A percentile compares a stretch with the other conserved stretches of the same genome.
These are phyloP conservation scores for Russula griseocarnosa DNA, from an alignment of 768 basidiomycete species.

Conservation along the genomic window DNA sequence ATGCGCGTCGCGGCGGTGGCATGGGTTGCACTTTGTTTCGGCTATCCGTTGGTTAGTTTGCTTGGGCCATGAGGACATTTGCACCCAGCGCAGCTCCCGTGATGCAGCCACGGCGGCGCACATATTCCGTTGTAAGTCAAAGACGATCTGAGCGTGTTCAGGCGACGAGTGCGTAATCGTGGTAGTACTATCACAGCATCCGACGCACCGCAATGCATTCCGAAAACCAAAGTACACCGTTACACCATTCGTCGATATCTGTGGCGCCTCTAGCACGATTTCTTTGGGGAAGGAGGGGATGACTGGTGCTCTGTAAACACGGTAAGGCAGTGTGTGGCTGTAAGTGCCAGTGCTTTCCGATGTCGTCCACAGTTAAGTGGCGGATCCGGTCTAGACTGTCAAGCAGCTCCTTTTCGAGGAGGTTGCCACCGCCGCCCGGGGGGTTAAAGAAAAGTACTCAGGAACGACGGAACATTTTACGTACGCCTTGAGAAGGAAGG, in stretches of 20 bases:
- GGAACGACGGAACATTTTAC: constrained; percentile 8
- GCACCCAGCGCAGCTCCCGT: constrained; percentile 8
- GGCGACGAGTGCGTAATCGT: neutral
- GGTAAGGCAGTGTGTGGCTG: neutral
- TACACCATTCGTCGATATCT: neutral
- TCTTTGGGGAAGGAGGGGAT: neutral
- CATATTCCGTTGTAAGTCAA: neutral
- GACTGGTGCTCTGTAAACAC: neutral
- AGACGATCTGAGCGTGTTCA: constrained; percentile 2
- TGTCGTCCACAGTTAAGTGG: neutral
- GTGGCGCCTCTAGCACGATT: neutral
- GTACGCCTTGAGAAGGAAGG: neutral
- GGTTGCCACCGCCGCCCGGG: constrained; percentile 3
- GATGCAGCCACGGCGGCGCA: constrained; percentile 2
- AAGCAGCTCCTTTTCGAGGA: neutral
- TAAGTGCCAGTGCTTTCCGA: neutral
- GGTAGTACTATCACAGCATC: neutral
- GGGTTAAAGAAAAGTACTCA: neutral
- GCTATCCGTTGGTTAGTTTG: neutral
- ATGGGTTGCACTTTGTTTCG: neutral
- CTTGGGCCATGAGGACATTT: constrained; percentile 1
- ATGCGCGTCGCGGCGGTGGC: too few species aligned
- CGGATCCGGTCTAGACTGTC: neutral
- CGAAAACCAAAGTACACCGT: neutral
- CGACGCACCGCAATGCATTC: neutral